Percentiles rank a stretch among this genome's conserved stretches.
Evolutionary conservation across 257 asterid genomes (phyloP).

Genomic region (Plantago major): DNA sequence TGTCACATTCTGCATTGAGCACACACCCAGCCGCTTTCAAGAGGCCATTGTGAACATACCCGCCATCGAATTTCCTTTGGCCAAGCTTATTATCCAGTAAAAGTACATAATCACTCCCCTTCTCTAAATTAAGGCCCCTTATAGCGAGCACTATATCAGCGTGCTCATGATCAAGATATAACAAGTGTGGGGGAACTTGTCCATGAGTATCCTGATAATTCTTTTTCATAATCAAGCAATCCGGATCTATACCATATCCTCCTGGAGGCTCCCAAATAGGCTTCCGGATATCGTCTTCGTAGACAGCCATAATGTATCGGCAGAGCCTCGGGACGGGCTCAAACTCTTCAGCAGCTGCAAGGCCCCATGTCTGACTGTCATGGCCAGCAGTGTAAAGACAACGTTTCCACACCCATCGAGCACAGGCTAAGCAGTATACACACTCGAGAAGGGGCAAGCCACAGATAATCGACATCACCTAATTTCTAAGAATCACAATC

Average conservation of each 20-base stretch:
- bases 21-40: slow-evolving; percentile 69
- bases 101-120: slow-evolving; percentile 73
- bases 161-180: slow-evolving; percentile 71
- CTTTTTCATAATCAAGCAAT: slow-evolving; percentile 47
- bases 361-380: slow-evolving; percentile 70
- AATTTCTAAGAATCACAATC: slow-evolving; percentile 16
- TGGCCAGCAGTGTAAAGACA: slow-evolving; percentile 74
- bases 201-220: slow-evolving; percentile 50
- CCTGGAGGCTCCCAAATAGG: slow-evolving; percentile 67
- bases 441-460: slow-evolving; percentile 80
- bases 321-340: slow-evolving; percentile 85
- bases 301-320: slow-evolving; percentile 61
- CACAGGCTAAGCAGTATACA: slow-evolving; percentile 66
- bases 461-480: slow-evolving; percentile 61
- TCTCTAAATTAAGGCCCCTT: slow-evolving; percentile 81
- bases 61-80: slow-evolving; percentile 64
- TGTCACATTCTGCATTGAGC: slow-evolving; percentile 52
- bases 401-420: slow-evolving; percentile 84
- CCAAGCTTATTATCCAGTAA: slow-evolving; percentile 78
- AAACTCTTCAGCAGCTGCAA: slow-evolving; percentile 59
- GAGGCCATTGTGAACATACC: slow-evolving; percentile 81
- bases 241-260: slow-evolving; percentile 64
- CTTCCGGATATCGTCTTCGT: slow-evolving; percentile 58
- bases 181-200: slow-evolving; percentile 61
- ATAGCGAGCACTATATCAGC: slow-evolving; percentile 78